A percentile compares a stretch with the other conserved stretches of the same genome.
Conservation (phyloP, 352 stramenopile genomes). For the Phytopythium cucurbitacearum region DNA sequence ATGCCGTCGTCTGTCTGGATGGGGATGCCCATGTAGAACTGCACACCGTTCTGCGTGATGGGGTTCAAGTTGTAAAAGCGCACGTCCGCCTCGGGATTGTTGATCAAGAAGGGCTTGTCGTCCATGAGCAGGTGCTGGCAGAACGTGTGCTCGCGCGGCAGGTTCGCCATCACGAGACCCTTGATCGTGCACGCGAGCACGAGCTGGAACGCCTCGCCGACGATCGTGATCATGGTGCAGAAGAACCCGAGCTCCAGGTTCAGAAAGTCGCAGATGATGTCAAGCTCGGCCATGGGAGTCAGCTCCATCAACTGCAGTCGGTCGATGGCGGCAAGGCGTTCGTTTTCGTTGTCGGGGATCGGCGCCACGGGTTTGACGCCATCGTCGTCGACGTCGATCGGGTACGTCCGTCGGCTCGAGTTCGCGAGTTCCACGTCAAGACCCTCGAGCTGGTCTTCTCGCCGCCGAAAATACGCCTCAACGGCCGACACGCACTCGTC, state of each 20-base stretch:
- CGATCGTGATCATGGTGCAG: slow-evolving; percentile 51
- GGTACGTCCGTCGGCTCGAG: slow-evolving; percentile 28
- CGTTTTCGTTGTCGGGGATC: slow-evolving; percentile 33
- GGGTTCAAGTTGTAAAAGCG: slow-evolving; percentile 49
- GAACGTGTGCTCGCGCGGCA: slow-evolving; percentile 51
- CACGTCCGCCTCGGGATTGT: slow-evolving; percentile 35
- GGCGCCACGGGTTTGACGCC: slow-evolving; percentile 14
- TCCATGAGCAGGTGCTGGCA: slow-evolving; percentile 65
- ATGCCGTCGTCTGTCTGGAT: slow-evolving; percentile 19
- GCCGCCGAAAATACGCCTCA: slow-evolving; percentile 25
- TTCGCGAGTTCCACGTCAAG: slow-evolving; percentile 36
- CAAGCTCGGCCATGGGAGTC: slow-evolving; percentile 33
- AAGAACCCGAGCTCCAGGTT: slow-evolving; percentile 46
- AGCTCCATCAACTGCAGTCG: slow-evolving; percentile 39
- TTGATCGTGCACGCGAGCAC: slow-evolving; percentile 40
- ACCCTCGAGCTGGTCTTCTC: slow-evolving; percentile 13
- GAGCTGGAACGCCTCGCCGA: slow-evolving; percentile 40
- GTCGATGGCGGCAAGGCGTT: slow-evolving; percentile 34
- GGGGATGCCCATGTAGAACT: slow-evolving; percentile 64
- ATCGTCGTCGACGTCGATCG: slow-evolving; percentile 20
- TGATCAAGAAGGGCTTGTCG: slow-evolving; percentile 37
- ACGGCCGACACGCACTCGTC: slow-evolving; percentile 27
- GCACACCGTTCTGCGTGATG: slow-evolving; percentile 22
- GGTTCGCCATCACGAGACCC: slow-evolving; percentile 17
- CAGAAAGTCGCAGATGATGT: slow-evolving; percentile 55